phyloP scores from a whole-genome alignment of 371 early-diverging fungal genomes.

The Capillidium rhysosporum region DNA sequence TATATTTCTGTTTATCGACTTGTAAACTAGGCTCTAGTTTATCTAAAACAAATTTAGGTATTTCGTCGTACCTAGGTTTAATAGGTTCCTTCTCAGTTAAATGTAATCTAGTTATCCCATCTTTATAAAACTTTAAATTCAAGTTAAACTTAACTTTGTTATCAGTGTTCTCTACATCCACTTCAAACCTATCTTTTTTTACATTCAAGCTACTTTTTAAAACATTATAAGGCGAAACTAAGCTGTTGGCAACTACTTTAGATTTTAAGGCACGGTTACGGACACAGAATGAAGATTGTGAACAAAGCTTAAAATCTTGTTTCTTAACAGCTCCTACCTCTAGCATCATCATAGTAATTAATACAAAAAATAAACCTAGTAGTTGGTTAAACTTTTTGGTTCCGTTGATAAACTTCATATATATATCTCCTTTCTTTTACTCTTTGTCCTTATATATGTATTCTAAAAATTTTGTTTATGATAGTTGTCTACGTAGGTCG shows the following conservation, averaged over 20 bases:
- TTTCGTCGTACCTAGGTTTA: constrained; percentile 46
- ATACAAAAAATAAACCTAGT: no score
- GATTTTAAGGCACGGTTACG: constrained; percentile 79
- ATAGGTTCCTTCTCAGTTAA: constrained; percentile 45
- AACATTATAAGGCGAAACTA: constrained; percentile 39
- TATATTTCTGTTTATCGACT: constrained; percentile 6
- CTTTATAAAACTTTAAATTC: neutral
- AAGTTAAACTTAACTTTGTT: constrained; percentile 17
- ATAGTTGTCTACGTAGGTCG: no score
- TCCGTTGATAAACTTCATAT: no score
- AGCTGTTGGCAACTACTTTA: constrained; percentile 15
- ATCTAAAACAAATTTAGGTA: constrained; percentile 32
- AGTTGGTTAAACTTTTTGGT: no score
- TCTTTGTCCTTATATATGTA: no score
- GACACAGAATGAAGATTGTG: constrained; percentile 71
- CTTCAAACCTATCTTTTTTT: constrained; percentile 23
- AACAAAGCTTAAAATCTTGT: constrained; percentile 82
- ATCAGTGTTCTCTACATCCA: constrained; percentile 30
- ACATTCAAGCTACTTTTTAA: constrained; percentile 23
- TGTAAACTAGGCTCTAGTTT: constrained; percentile 13
- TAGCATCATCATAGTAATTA: no score
- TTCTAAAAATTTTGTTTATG: no score
- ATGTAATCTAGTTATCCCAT: constrained; percentile 27
- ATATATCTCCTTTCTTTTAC: no score
- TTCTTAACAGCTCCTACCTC: constrained; percentile 26